These are phyloP conservation scores for Ceratocystis papillata DNA, from an alignment of 2,329 filamentous ascomycete genomes.

Conservation along the genomic window DNA sequence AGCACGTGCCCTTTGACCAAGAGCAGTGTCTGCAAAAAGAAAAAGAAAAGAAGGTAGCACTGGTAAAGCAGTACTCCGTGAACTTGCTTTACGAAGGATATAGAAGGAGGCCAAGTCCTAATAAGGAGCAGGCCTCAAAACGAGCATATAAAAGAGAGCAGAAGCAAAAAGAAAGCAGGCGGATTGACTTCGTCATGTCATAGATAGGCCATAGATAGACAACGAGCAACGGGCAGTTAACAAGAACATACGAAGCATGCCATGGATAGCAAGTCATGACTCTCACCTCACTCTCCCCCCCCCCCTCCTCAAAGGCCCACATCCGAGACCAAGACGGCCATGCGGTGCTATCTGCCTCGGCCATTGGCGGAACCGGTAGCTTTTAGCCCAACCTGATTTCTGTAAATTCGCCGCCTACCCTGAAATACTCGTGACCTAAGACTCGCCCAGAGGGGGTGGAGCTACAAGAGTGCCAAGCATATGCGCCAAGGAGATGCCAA, in stretches of 20 bases:
- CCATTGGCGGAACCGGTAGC: slow-evolving; percentile 5
- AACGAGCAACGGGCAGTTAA: not conserved
- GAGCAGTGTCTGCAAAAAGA: not conserved
- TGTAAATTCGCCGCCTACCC: not conserved
- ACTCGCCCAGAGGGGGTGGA: not conserved
- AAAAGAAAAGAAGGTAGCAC: not conserved
- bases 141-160: not conserved
- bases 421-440: not conserved
- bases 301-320: not conserved
- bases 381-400: not conserved
- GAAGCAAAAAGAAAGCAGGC: not conserved
- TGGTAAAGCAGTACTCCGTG: slow-evolving; percentile 4
- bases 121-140: not conserved
- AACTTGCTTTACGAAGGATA: not conserved
- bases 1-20: slow-evolving; percentile 6
- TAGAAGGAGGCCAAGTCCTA: not conserved
- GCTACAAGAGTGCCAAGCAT: slow-evolving; percentile 21
- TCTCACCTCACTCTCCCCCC: too few species aligned
- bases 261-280: not conserved
- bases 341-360: slow-evolving; percentile 8
- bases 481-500: slow-evolving; percentile 24
- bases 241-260: not conserved
- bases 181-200: not conserved
- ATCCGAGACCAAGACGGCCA: slow-evolving; percentile 2
- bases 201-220: not conserved